Base-by-base conservation (phyloP, 495 filamentous ascomycete genomes). In the Penicillium coffeae region DNA sequence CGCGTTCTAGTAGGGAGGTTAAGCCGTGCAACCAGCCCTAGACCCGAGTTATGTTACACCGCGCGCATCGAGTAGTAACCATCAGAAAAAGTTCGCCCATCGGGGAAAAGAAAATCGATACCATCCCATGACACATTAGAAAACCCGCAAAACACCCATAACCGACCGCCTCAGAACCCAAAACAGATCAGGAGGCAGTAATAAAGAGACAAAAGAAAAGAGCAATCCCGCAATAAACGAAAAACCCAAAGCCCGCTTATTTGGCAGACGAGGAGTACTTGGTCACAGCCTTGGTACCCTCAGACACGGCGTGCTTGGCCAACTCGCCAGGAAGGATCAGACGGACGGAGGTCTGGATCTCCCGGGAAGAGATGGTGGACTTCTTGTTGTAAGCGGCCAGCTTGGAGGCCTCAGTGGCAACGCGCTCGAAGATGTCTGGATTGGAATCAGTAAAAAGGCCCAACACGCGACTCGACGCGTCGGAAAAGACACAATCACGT, bases 351-450 rank as follows among this genome's bases (percentile, higher is more conserved):
- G 93, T 98, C 83, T 98, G 93, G 68, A 98, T 98, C 77, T 98
- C 93, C 68, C 93, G 86, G 54, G 92, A 96, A 19, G 93, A 97
- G 78, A 98, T 98, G 74, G 93, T 98, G 38, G 92, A 96, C 82
- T 98, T 98, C 88, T 98, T 98, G 86, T 98, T 98, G 81, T 98
- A 98, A 45, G 93, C 94, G 58, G 93, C 93, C 39, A 98, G 84
- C 85, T 98, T 98, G 68, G 90, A 96, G 36, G 93, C 93, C 74
- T 98, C 93, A 46, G 93, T 97, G 41, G 93, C 93, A 59, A 98
- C 93, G 59, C 93, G 94, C 85, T 98, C 93, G 73, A 98, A 98
- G 70, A 98, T 98, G 65, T 98, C 91, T 96, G 52, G n/a, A 42
- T 18, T 8, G 52, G 34, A 18, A 41, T 59, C 36, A 58, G 49